A percentile compares a stretch with the other conserved stretches of the same genome.
Conservation (phyloP, 1,139 yeast genomes). For the Scheffersomyces illinoinensis region DNA sequence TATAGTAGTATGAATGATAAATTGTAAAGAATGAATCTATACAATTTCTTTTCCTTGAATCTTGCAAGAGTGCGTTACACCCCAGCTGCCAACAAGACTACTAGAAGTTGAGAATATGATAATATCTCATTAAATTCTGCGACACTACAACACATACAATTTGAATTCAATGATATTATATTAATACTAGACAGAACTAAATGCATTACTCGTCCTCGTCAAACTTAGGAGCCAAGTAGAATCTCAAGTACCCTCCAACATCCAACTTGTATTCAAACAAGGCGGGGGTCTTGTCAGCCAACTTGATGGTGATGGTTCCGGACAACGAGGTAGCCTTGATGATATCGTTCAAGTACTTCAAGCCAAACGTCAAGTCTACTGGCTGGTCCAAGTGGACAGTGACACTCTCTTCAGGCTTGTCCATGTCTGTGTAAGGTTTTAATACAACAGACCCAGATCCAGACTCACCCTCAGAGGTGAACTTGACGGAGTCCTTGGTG, state of each 20-base stretch:
- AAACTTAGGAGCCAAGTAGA: conserved; percentile 96
- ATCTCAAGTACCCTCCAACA: conserved; percentile 86
- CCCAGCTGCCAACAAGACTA: too few species aligned
- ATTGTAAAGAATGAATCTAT: neutral
- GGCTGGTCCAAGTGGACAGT: conserved; percentile 82
- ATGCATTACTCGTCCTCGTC: conserved; percentile 72
- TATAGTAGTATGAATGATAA: neutral
- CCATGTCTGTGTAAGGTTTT: conserved; percentile 82
- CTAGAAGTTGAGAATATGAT: too few species aligned
- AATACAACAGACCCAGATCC: conserved; percentile 87
- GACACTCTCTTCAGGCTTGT: conserved; percentile 73
- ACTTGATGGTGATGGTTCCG: conserved; percentile 73
- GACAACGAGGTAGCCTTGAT: conserved; percentile 88
- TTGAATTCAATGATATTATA: too few species aligned
- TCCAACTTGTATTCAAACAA: conserved; percentile 89
- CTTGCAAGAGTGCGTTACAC: too few species aligned
- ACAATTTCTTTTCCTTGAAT: neutral
- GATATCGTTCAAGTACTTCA: conserved; percentile 86
- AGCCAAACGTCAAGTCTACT: conserved; percentile 86
- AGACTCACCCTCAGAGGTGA: conserved; percentile 87
- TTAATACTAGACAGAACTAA: neutral
- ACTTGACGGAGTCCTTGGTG: conserved; percentile 90
- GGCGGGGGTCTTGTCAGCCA: conserved; percentile 92
- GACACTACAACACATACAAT: too few species aligned
- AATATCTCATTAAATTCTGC: too few species aligned